Evolutionary conservation across 441 rosid genomes (phyloP), one percentile per base, ranked within the genome.

Genomic region (Geranium incanum): DNA sequence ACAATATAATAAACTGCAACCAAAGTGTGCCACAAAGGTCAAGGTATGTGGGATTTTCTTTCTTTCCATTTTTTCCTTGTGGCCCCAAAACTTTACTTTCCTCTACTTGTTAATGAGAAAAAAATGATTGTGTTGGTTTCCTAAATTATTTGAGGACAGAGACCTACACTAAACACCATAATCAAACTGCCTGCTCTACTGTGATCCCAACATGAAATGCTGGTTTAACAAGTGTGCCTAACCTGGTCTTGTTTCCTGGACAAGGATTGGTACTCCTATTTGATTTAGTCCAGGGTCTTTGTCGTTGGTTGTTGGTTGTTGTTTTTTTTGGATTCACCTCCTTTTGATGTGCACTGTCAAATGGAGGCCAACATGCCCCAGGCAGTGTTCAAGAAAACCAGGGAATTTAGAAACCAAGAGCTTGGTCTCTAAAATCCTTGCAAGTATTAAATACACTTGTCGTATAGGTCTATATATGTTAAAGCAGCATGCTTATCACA

Each of bases 71-170:
- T 62, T 62, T 62, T 52, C 66, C 28, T 62, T 62, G 66, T 62
- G 66, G 66, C 66, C 66, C 66, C n/a, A 21, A 12, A 52, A 52
- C 66, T 23, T 60, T 21, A 62, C 66, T 23, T 62, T 23, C 66
- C 66, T 62, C 66, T 62, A 9, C n/a, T 62, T 62, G 36, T 23
- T 62, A 21, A 62, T 23, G 13, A 62, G 66, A 23, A 62, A 52
- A 28, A 62, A 62, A 28, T 62, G 36, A 62, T 23, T 23, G n/a
- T 62, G 37, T 11, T 52, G 66, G 66, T 62, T 16, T 23, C 37
- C 37, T 62, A 62, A 62, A 60, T 60, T 60, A 60, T 60, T 60
- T 18, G 36, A 60, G 66, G 66, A 62, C 66, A 60, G 36, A 60
- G 36, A 60, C 66, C 36, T 28, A 28, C 36, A 60, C 18, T 48